Percentiles rank a stretch among this genome's conserved stretches.
Evolutionary conservation across 2,329 filamentous ascomycete species (phyloP).

Genomic region (Cytospora piceicola): DNA sequence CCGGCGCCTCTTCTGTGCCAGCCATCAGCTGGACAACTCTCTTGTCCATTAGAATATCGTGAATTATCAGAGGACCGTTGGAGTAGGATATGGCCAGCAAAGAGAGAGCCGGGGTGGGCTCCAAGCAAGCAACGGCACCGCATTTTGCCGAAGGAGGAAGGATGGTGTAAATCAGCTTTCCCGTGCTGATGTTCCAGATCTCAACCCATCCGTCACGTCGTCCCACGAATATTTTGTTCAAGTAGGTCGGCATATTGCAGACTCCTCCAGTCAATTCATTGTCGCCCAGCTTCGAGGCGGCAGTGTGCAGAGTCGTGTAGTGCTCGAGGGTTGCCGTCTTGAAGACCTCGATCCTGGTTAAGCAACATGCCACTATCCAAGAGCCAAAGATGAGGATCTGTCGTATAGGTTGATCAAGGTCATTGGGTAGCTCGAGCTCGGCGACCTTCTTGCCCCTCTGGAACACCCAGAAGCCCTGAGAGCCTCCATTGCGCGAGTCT

Average conservation of each 20-base stretch:
- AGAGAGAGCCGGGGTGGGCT: constrained; percentile 82
- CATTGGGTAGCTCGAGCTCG: constrained; percentile 70
- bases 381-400: constrained; percentile 84
- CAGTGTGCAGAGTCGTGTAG: constrained; percentile 79
- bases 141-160: constrained; percentile 72
- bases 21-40: constrained; percentile 70
- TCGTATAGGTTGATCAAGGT: constrained; percentile 70
- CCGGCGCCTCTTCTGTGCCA: constrained; percentile 64
- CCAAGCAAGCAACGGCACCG: constrained; percentile 83
- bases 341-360: constrained; percentile 84
- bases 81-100: constrained; percentile 87
- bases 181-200: constrained; percentile 96
- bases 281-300: constrained; percentile 58
- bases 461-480: constrained; percentile 84
- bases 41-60: constrained; percentile 80
- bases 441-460: constrained; percentile 85
- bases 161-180: constrained; percentile 88
- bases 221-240: constrained; percentile 95
- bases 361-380: constrained; percentile 84
- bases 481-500: constrained; percentile 53
- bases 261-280: constrained; percentile 77
- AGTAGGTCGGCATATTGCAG: constrained; percentile 87
- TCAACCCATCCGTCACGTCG: constrained; percentile 87
- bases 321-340: constrained; percentile 82
- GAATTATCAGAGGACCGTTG: constrained; percentile 76